Conservation (phyloP, 352 stramenopile genomes). For the Blastocystis sp. region DNA sequence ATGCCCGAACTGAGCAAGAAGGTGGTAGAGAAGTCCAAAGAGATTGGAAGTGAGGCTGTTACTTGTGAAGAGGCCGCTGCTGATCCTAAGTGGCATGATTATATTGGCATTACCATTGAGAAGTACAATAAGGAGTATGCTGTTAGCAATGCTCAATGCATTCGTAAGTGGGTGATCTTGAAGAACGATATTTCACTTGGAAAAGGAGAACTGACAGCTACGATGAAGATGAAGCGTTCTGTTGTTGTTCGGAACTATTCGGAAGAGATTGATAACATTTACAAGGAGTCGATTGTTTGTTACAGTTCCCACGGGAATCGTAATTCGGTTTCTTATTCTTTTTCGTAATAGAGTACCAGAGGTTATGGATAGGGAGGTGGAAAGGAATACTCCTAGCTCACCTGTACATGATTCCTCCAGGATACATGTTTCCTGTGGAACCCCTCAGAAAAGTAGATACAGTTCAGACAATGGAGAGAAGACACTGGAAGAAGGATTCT, state of each 20-base stretch:
- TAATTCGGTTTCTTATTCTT: not conserved
- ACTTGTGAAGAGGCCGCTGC: slow-evolving; percentile 76
- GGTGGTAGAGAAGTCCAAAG: slow-evolving; percentile 75
- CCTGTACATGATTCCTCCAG: no score
- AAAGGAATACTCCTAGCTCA: no score
- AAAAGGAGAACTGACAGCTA: slow-evolving; percentile 87
- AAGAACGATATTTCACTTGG: slow-evolving; percentile 84
- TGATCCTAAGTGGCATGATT: slow-evolving; percentile 76
- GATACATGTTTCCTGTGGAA: no score
- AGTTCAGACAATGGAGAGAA: not conserved
- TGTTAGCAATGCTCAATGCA: slow-evolving; percentile 71
- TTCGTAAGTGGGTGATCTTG: slow-evolving; percentile 82
- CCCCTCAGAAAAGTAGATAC: no score
- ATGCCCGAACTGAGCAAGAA: slow-evolving; percentile 77
- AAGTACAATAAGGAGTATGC: slow-evolving; percentile 70
- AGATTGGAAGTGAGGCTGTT: slow-evolving; percentile 76
- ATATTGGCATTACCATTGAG: slow-evolving; percentile 72
- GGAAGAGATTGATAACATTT: slow-evolving; percentile 39
- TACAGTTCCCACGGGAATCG: not conserved
- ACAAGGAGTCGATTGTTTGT: slow-evolving; percentile 9
- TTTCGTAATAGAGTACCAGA: no score
- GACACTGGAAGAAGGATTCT: not conserved
- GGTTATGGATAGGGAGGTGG: no score
- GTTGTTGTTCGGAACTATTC: slow-evolving; percentile 73
- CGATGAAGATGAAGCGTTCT: slow-evolving; percentile 91